phyloP scores from a whole-genome alignment of 768 basidiomycete genomes.

The Mycena maculata region DNA sequence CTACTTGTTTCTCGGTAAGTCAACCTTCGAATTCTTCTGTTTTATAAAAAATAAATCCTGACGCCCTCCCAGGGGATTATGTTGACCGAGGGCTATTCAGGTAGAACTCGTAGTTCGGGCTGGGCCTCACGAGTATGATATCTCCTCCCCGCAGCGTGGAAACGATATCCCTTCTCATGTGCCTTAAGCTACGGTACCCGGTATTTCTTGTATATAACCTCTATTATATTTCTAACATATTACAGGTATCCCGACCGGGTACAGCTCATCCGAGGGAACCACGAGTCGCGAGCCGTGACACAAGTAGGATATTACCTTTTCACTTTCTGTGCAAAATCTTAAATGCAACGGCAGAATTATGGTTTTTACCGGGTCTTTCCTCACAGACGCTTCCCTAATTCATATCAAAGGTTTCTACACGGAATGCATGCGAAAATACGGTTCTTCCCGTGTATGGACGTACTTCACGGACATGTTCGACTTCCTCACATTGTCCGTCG shows the following conservation, averaged over 20 bases:
- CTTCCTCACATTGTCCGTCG: conserved; percentile 95
- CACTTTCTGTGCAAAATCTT: background rate
- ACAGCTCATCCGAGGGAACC: conserved; percentile 96
- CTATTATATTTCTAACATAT: too few species aligned
- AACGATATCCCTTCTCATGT: conserved; percentile 96
- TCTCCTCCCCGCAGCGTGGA: too few species aligned
- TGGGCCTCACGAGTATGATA: too few species aligned
- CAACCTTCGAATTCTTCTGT: background rate
- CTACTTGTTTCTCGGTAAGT: conserved; percentile 94
- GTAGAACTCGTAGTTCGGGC: too few species aligned
- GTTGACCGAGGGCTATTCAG: conserved; percentile 98
- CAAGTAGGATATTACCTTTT: conserved; percentile 64
- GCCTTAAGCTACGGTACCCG: conserved; percentile 86
- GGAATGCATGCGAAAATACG: conserved; percentile 98
- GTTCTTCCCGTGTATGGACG: conserved; percentile 95
- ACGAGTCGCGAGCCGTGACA: conserved; percentile 98
- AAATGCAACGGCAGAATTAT: conserved; percentile 75
- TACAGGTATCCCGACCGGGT: conserved; percentile 85
- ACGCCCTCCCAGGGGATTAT: conserved; percentile 76
- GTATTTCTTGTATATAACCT: too few species aligned
- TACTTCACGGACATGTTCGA: conserved; percentile 99
- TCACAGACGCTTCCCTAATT: background rate
- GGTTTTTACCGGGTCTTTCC: conserved; percentile 78
- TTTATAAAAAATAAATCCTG: background rate
- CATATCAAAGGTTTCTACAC: conserved; percentile 67